phyloP scores from a whole-genome alignment of 1,284 basidiomycete species.

The Pseudozyma sp. region DNA sequence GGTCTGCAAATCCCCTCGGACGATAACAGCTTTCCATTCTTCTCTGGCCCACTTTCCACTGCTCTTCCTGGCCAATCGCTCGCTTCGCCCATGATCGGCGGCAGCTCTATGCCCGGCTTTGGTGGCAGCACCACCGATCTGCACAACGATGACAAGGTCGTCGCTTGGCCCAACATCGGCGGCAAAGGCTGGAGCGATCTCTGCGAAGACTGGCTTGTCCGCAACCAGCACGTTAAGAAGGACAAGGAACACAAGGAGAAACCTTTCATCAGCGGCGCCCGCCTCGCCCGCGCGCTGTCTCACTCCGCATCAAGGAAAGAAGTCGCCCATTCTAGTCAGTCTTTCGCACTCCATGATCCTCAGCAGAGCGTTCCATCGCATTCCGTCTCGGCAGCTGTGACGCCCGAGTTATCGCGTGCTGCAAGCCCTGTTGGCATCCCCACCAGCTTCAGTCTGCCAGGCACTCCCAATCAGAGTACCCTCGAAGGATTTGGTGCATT shows the following conservation, averaged over 20 bases:
- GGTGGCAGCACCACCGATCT: constrained; percentile 14
- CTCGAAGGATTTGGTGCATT: constrained; percentile 19
- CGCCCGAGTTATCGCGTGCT: constrained; percentile 45
- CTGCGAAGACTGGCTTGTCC: constrained; percentile 69
- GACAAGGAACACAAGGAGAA: constrained; percentile 35
- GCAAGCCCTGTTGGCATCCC: constrained; percentile 40
- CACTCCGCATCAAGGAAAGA: constrained; percentile 27
- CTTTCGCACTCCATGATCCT: constrained; percentile 8
- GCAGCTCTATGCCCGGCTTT: constrained; percentile 27
- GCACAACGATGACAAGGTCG: constrained; percentile 17
- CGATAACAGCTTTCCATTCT: constrained; percentile 26
- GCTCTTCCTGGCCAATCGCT: constrained; percentile 31
- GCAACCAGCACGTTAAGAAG: constrained; percentile 42
- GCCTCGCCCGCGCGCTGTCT: constrained; percentile 38
- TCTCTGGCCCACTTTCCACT: constrained; percentile 17
- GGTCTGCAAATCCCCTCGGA: constrained; percentile 9
- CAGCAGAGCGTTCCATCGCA: constrained; percentile 17
- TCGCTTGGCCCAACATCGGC: constrained; percentile 36
- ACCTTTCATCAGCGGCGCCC: constrained; percentile 38
- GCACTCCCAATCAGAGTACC: constrained; percentile 44
- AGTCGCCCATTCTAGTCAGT: constrained; percentile 18
- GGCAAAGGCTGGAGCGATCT: constrained; percentile 68
- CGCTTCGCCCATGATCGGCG: constrained; percentile 43
- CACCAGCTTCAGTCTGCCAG: constrained; percentile 34
- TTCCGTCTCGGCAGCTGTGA: constrained; percentile 34